Conservation (phyloP, 2,329 filamentous ascomycete genomes). For the Trichoderma sp. region DNA sequence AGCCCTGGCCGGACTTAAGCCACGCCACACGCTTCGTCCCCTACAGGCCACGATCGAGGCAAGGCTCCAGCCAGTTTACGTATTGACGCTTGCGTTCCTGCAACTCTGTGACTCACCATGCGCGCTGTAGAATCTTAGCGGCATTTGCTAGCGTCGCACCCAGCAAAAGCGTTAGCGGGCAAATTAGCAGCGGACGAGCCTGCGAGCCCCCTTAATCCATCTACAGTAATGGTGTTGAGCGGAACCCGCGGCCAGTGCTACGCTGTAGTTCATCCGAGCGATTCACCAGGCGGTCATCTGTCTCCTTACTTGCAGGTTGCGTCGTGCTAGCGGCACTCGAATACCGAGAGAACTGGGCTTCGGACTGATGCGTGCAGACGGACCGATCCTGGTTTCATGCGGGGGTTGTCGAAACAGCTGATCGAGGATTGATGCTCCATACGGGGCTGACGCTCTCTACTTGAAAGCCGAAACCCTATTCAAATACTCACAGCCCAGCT, state of each 20-base stretch:
- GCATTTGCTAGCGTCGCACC: neutral
- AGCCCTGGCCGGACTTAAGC: slow-evolving; percentile 18
- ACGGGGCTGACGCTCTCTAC: neutral
- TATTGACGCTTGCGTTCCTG: slow-evolving; percentile 16
- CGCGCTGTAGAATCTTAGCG: neutral
- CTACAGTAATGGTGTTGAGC: slow-evolving; percentile 4
- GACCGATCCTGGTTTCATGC: neutral
- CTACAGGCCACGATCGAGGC: neutral
- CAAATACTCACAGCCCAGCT: neutral
- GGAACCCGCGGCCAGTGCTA: neutral
- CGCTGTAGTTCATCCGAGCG: neutral
- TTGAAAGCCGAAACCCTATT: neutral
- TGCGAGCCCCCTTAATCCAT: neutral
- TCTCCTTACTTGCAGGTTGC: neutral
- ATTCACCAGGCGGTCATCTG: neutral
- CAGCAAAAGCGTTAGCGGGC: neutral
- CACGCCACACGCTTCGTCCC: neutral
- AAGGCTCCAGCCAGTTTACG: slow-evolving; percentile 25
- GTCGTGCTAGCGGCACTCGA: neutral
- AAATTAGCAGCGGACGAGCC: neutral
- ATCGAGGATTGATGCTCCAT: neutral
- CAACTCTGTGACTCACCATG: slow-evolving; percentile 23
- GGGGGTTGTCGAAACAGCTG: neutral
- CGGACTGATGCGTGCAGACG: neutral
- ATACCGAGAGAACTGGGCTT: neutral